Evolutionary conservation across 108 stramenopile species (phyloP), one percentile per base, ranked within the genome.

Genomic region (Conticribra weissflogii): DNA sequence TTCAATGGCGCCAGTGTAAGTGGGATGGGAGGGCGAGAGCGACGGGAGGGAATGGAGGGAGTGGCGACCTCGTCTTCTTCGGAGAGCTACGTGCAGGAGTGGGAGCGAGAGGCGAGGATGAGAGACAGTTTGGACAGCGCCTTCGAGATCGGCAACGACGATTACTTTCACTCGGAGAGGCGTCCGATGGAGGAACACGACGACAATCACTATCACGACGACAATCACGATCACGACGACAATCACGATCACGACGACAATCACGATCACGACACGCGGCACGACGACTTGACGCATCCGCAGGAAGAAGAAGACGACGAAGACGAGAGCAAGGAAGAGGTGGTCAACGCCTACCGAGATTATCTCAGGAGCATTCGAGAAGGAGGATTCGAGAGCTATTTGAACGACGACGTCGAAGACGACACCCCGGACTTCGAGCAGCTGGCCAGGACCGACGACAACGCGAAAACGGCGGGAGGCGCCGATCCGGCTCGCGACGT

Each of bases 321-420:
- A 9, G 47, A 36, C 1, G 32, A 49, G 19, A 50, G 34, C 27
- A 61, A 67, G 31, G 74, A 76, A 27, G 74, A 68, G 14, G 74
- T 76, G 15, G 66, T 33, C 0, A 68, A 76, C 50, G 74, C 74
- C 14, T 76, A 76, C 44, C 24, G 66, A 50, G 74, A 76, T 67
- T 76, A 76, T 45, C 41, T 76, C 0, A 68, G 51, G 24, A 76
- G 74, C 63, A 76, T 76, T 62, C 60, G 74, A 0, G 74, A 76
- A 41, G 74, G 74, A 1, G 74, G 74, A 22, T 76, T 76, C 53
- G 74, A 76, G 53, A 76, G 59, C 18, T 76, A 76, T 46, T 62
- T 76, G 23, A 67, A 67, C 25, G 22, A 36, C 14, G 59, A 61
- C 19, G 68, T 58, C 49, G 68, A 68, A 9, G 53, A 55, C 33